Percentiles rank a stretch among this genome's conserved stretches.
Conservation (phyloP, 805 yeast genomes). For the Candida sakaeoensis region DNA sequence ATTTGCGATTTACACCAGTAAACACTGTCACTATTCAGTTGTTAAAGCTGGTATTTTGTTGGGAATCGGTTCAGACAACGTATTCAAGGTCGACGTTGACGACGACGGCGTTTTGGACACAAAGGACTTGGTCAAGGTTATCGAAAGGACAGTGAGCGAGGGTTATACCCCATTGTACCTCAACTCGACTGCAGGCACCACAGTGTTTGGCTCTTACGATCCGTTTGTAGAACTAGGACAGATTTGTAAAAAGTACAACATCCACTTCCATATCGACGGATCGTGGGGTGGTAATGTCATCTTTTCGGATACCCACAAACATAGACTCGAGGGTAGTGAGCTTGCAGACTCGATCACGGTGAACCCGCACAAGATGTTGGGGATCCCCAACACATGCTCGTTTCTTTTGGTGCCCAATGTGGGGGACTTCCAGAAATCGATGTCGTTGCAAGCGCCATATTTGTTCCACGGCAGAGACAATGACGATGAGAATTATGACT, state of each 20-base stretch:
- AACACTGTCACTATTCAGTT: conserved; percentile 75
- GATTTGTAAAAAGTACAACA: conserved; percentile 49
- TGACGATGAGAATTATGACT: conserved; percentile 61
- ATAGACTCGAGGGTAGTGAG: conserved; percentile 55
- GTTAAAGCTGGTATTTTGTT: conserved; percentile 75
- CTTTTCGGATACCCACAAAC: conserved; percentile 49
- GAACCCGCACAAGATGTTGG: conserved; percentile 85
- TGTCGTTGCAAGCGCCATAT: conserved; percentile 77
- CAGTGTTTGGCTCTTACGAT: conserved; percentile 83
- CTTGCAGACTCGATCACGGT: conserved; percentile 73
- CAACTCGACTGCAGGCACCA: conserved; percentile 85
- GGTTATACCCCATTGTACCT: conserved; percentile 73
- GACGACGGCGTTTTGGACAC: conserved; percentile 55
- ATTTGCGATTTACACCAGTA: conserved; percentile 69
- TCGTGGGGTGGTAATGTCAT: conserved; percentile 89
- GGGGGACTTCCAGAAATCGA: conserved; percentile 60
- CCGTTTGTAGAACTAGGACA: conserved; percentile 53
- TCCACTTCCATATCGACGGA: conserved; percentile 85
- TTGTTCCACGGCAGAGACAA: conserved; percentile 59
- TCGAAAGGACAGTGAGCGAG: conserved; percentile 38
- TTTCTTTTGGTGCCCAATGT: conserved; percentile 72
- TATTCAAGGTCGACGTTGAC: conserved; percentile 61
- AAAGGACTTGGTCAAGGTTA: conserved; percentile 42
- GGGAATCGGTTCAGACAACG: conserved; percentile 63
- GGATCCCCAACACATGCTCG: conserved; percentile 78